These are phyloP conservation scores for Fusarium foetens DNA, from an alignment of 2,329 filamentous ascomycete species.

Conservation along the genomic window DNA sequence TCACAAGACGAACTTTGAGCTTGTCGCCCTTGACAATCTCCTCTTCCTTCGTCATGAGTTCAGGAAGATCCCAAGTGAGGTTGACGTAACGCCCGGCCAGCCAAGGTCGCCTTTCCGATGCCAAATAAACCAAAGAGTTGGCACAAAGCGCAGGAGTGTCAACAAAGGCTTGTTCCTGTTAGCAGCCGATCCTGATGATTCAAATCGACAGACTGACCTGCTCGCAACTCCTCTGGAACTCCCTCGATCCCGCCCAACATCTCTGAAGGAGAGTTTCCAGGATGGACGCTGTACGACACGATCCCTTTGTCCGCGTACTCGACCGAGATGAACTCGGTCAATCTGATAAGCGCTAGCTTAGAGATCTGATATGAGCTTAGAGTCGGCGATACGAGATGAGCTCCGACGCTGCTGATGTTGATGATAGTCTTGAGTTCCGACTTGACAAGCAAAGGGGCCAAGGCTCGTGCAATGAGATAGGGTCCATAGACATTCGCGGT, in stretches of 20 bases:
- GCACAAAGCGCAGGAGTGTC: constrained; percentile 25
- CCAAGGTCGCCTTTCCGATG: constrained; percentile 8
- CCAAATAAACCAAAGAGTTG: constrained; percentile 25
- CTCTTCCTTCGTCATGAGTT: constrained; percentile 18
- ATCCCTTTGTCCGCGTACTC: constrained; percentile 13
- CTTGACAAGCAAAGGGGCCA: constrained; percentile 6
- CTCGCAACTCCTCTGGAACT: not conserved
- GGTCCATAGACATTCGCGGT: constrained; percentile 8
- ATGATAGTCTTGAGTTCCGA: not conserved
- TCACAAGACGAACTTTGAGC: constrained; percentile 7
- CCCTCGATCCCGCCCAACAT: constrained; percentile 12
- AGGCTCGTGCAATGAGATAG: constrained; percentile 2
- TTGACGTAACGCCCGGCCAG: constrained; percentile 28
- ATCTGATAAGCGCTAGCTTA: constrained; percentile 26
- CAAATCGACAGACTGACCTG: not conserved
- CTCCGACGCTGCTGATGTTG: constrained; percentile 15
- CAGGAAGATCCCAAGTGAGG: constrained; percentile 31
- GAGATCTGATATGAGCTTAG: constrained; percentile 30
- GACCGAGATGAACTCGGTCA: constrained; percentile 22
- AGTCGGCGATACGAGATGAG: constrained; percentile 13
- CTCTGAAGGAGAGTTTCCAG: constrained; percentile 26
- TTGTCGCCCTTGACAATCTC: constrained; percentile 10
- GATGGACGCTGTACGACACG: constrained; percentile 15
- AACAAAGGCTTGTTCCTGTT: constrained; percentile 3
- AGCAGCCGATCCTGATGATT: rapidly evolving